Evolutionary conservation across 805 yeast genomes (phyloP), one percentile per base, ranked within the genome.

Genomic region (Blastobotrys americana): DNA sequence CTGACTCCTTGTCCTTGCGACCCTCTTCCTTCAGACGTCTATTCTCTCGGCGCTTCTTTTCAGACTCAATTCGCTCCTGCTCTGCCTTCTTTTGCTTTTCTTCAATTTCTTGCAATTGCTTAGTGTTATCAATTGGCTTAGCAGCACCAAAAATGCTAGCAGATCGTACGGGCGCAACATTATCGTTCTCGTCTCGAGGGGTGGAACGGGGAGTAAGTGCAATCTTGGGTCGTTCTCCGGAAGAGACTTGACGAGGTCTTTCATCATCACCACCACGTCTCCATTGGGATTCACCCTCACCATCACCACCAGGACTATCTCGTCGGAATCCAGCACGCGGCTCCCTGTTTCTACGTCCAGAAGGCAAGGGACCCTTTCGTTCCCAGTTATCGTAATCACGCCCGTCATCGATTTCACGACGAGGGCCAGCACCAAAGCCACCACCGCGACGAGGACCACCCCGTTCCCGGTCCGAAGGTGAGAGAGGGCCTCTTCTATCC

Each of bases 41-140:
- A 13, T 36, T 18, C 15, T 41, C 47, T 33, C 43, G 34, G n/a
- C 44, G 37, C 37, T 43, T 20, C 36, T 31, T 27, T 21, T 41
- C 49, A 13, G 28, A 44, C 39, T 51, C 47, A 6, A 19, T n/a
- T 33, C 50, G 42, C 35, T 47, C 50, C 39, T 45, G 49, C 37
- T 51, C 51, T 28, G 22, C 38, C 45, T 49, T 37, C 35, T 41
- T 36, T 39, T 47, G 41, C 37, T 48, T 41, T 44, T 72, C 70
- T 48, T 82, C 89, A 18, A 82, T 65, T 55, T 83, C 90, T 38
- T 71, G 65, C 52, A 76, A 78, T 52, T 76, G 79, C 20, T 84
- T 70, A 18, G 79, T 67, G 2, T 83, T 77, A 60, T 86, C 95
- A 4, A 86, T 90, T 1, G 95, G 95, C 63, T 78, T 84, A 1